Percentiles rank a stretch among this genome's conserved stretches.
These are phyloP conservation scores for Fusarium globosum DNA, from an alignment of 2,329 filamentous ascomycete genomes.

Conservation along the genomic window DNA sequence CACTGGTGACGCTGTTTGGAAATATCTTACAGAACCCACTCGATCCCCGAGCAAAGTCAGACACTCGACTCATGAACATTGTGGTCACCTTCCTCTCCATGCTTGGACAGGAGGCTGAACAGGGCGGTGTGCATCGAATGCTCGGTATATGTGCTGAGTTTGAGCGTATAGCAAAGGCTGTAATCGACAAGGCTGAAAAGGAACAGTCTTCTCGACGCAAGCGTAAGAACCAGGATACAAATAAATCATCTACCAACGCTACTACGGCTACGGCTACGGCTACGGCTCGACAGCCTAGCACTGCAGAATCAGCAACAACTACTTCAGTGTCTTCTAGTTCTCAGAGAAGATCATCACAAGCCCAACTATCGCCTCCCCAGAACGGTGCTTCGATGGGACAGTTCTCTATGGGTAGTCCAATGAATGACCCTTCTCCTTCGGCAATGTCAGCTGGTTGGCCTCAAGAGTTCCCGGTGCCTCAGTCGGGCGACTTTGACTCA, in stretches of 20 bases:
- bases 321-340: constrained; percentile 6
- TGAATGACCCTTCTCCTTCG: constrained; percentile 58
- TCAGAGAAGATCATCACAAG: constrained; percentile 30
- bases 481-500: constrained; percentile 55
- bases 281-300: constrained; percentile 28
- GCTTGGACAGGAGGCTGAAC: constrained; percentile 88
- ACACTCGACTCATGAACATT: constrained; percentile 89
- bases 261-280: constrained; percentile 19
- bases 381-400: constrained; percentile 40
- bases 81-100: constrained; percentile 93
- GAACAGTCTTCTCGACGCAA: constrained; percentile 85
- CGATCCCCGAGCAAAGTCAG: constrained; percentile 86
- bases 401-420: constrained; percentile 39
- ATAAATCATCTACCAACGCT: constrained; percentile 25
- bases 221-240: constrained; percentile 75
- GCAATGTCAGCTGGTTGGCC: constrained; percentile 59
- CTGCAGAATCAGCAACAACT: constrained; percentile 10
- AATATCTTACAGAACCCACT: constrained; percentile 96
- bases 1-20: constrained; percentile 93
- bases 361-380: constrained; percentile 46
- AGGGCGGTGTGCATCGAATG: constrained; percentile 93
- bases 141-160: constrained; percentile 95
- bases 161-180: constrained; percentile 89
- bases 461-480: constrained; percentile 55
- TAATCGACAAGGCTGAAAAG: constrained; percentile 91